Evolutionary conservation across 2,329 filamentous ascomycete species (phyloP).

Genomic region (Colletotrichum cereale): DNA sequence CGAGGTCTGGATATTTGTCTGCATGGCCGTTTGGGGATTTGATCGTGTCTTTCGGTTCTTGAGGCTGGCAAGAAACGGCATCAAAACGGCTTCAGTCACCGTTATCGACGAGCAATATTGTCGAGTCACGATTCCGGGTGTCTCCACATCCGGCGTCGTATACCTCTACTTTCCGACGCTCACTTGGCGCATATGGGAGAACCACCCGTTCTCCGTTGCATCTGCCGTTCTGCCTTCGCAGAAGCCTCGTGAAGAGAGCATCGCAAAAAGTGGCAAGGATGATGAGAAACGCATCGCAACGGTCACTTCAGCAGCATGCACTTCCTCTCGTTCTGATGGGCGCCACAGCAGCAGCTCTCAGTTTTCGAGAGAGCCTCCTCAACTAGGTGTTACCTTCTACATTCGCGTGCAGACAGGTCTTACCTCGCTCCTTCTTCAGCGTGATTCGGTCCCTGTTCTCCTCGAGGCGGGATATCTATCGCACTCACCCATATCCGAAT

Average conservation of each 20-base stretch:
- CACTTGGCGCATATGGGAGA: conserved; percentile 53
- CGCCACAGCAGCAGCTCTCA: background rate
- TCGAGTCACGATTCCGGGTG: conserved; percentile 47
- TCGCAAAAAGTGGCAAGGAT: background rate
- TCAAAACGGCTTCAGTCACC: conserved; percentile 43
- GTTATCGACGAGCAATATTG: conserved; percentile 48
- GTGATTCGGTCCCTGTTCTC: conserved; percentile 44
- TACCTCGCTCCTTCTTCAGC: conserved; percentile 38
- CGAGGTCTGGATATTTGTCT: conserved; percentile 55
- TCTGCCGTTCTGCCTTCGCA: background rate
- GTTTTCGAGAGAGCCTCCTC: background rate
- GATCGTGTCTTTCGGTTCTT: conserved; percentile 47
- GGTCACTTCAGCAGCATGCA: background rate
- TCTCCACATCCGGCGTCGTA: conserved; percentile 44
- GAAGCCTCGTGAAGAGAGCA: too few species aligned
- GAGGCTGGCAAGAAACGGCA: conserved; percentile 44
- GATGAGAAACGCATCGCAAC: background rate
- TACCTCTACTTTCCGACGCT: conserved; percentile 53
- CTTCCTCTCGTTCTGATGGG: background rate
- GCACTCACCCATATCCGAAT: conserved; percentile 38
- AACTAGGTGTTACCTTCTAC: background rate
- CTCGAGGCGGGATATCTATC: conserved; percentile 48
- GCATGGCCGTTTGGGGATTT: conserved; percentile 46
- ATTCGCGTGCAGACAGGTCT: background rate
- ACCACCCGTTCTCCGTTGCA: conserved; percentile 52